A percentile compares a stretch with the other conserved stretches of the same genome.
Conservation (phyloP, 768 basidiomycete species). For the Cyclocybe cylindracea region DNA sequence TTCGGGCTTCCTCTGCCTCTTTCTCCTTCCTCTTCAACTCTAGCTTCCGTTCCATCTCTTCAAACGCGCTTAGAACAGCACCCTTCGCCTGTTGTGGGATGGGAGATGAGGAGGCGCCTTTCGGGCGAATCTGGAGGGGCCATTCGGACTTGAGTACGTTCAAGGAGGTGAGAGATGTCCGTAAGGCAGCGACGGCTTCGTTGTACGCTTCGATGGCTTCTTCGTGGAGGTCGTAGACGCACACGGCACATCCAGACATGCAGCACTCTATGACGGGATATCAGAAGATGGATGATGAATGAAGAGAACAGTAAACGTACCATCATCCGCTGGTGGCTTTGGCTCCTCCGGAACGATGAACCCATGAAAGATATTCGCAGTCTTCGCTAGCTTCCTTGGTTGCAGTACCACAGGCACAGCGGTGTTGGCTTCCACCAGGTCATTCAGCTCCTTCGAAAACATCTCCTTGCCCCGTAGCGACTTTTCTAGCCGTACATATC, state of each 20-base stretch:
- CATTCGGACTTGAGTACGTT: constrained; percentile 61
- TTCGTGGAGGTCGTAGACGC: constrained; percentile 87
- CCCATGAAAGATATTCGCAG: constrained; percentile 45
- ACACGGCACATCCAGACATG: constrained; percentile 94
- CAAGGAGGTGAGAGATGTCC: constrained; percentile 45
- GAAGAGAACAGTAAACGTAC: constrained; percentile 35
- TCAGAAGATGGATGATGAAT: background rate
- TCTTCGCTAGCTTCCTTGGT: constrained; percentile 3
- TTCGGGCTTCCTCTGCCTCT: constrained; percentile 11
- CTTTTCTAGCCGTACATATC: constrained; percentile 58
- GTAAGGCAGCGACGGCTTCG: constrained; percentile 50
- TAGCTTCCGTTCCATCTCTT: constrained; percentile 66
- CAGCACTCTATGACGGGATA: constrained; percentile 70
- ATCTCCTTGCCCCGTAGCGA: constrained; percentile 46
- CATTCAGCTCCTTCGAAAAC: constrained; percentile 30
- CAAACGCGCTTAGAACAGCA: constrained; percentile 63
- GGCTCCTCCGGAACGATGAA: constrained; percentile 64
- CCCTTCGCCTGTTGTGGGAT: constrained; percentile 25
- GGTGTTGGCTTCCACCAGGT: constrained; percentile 6
- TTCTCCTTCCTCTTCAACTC: constrained; percentile 40
- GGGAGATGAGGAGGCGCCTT: constrained; percentile 12
- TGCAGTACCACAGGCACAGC: constrained; percentile 3
- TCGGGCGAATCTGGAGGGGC: constrained; percentile 54
- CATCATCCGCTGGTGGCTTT: constrained; percentile 63
- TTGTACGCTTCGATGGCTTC: constrained; percentile 69